Evolutionary conservation across 2,329 filamentous ascomycete species (phyloP).

Genomic region (Sporothrix curviconia): DNA sequence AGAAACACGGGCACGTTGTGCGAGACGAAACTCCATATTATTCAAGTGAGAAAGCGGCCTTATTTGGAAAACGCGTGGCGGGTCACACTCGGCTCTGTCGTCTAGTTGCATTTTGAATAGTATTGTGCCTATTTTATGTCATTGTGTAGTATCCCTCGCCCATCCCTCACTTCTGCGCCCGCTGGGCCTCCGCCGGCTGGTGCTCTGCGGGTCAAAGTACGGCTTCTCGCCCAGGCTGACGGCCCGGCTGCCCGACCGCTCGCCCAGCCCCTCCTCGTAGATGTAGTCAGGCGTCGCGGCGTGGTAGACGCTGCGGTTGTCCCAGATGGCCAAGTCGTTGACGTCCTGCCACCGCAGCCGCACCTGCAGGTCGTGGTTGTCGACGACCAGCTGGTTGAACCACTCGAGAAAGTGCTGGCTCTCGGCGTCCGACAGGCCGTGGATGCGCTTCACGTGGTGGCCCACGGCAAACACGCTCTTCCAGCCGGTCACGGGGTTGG

Average conservation of each 20-base stretch:
- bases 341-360: slow-evolving; percentile 37
- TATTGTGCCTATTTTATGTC: not conserved
- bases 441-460: slow-evolving; percentile 44
- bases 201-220: slow-evolving; percentile 43
- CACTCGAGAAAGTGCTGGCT: slow-evolving; percentile 43
- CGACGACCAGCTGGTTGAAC: slow-evolving; percentile 44
- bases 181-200: slow-evolving; percentile 23
- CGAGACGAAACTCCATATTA: too few species aligned
- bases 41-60: too few species aligned
- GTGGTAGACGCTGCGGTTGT: slow-evolving; percentile 51
- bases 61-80: too few species aligned
- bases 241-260: slow-evolving; percentile 42
- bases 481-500: slow-evolving; percentile 54
- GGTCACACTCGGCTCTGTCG: too few species aligned
- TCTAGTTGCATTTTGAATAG: too few species aligned
- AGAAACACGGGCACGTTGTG: too few species aligned
- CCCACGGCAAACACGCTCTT: slow-evolving; percentile 48
- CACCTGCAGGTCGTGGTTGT: slow-evolving; percentile 53
- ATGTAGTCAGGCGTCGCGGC: slow-evolving; percentile 48
- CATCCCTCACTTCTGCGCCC: not conserved
- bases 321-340: slow-evolving; percentile 51
- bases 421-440: slow-evolving; percentile 43
- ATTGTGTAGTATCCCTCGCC: not conserved
- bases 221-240: slow-evolving; percentile 49
- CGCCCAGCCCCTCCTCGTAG: slow-evolving; percentile 35